phyloP scores from a whole-genome alignment of 73 alveolate genomes.

The Tetrahymena thermophila region DNA sequence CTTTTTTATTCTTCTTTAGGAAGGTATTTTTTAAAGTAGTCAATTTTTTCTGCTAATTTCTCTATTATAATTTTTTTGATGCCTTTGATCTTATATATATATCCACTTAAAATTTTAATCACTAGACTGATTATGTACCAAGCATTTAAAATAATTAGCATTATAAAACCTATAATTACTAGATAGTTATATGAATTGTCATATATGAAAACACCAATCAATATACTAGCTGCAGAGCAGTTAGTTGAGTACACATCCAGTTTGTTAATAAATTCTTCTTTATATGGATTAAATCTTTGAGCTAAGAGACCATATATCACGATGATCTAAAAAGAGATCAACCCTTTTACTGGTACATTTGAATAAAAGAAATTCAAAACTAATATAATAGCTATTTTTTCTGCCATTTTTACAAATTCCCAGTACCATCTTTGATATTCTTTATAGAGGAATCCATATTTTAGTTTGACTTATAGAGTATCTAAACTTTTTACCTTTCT shows the following conservation, averaged over 20 bases:
- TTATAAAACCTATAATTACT: neutral
- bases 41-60: neutral
- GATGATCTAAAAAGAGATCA: neutral
- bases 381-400: neutral
- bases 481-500: neutral
- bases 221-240: neutral
- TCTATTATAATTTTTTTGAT: neutral
- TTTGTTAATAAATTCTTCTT: neutral
- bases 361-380: neutral
- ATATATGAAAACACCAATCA: neutral
- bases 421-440: neutral
- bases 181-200: neutral
- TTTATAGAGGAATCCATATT: neutral
- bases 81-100: neutral
- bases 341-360: neutral
- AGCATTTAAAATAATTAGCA: neutral
- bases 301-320: neutral
- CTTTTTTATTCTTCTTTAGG: neutral
- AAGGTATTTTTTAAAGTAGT: neutral
- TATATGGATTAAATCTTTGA: neutral
- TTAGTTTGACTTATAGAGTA: neutral
- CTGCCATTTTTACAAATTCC: neutral
- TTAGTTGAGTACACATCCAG: neutral
- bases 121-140: neutral
- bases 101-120: neutral